phyloP scores from a whole-genome alignment of 2,329 filamentous ascomycete species.

The Trichoderma sp. region DNA sequence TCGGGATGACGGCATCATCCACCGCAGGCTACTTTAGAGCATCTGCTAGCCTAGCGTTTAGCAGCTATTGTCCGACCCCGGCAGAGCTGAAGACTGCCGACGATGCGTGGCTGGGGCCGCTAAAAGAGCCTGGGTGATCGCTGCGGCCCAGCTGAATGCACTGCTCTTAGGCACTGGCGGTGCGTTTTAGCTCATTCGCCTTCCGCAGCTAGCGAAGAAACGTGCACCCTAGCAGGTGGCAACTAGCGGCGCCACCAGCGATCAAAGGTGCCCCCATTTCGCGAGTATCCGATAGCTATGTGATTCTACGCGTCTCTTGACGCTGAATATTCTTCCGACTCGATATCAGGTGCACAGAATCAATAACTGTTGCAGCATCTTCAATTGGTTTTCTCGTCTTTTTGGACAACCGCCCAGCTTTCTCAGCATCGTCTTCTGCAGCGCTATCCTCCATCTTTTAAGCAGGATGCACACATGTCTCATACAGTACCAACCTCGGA shows the following conservation, averaged over 20 bases:
- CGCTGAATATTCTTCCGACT: background rate
- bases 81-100: slow-evolving; percentile 5
- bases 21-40: background rate
- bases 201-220: background rate
- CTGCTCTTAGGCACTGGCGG: background rate
- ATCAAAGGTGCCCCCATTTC: background rate
- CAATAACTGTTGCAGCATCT: background rate
- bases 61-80: background rate
- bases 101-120: background rate
- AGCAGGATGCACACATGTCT: background rate
- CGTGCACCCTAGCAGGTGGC: background rate
- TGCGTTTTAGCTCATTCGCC: background rate
- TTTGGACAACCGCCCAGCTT: background rate
- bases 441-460: background rate
- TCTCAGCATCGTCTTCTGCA: background rate
- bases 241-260: background rate
- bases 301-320: background rate
- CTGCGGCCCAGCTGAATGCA: background rate
- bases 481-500: background rate
- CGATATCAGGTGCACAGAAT: too few relatives aligned
- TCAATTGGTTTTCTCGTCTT: background rate
- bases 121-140: background rate
- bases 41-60: background rate
- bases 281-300: background rate
- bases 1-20: background rate